Evolutionary conservation across 306 rosid species (phyloP).

Genomic region (Nissolia schottii): DNA sequence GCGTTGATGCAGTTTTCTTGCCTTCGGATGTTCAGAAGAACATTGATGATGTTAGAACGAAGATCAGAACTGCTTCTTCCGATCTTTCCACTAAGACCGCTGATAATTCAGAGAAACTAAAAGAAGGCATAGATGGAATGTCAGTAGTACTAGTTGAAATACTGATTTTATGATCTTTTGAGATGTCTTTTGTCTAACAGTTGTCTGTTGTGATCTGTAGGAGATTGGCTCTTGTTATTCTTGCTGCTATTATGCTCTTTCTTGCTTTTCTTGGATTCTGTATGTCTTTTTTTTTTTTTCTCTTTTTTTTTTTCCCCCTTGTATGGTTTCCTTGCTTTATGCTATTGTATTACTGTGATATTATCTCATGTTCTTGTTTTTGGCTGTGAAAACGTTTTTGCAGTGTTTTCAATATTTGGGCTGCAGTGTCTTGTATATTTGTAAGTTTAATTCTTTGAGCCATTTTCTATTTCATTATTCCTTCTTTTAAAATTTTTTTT

Average conservation of each 20-base stretch:
- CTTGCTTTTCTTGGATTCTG: constrained; percentile 75
- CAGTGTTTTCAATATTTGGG: constrained; percentile 82
- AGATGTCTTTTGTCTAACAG: background rate
- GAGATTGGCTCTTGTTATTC: constrained; percentile 65
- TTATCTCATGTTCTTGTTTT: constrained; percentile 4
- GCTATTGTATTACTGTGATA: background rate
- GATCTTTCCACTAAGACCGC: constrained; percentile 30
- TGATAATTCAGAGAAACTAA: constrained; percentile 32
- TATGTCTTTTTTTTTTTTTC: constrained; percentile 27
- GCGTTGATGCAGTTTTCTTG: constrained; percentile 39
- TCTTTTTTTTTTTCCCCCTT: background rate
- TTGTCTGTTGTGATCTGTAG: constrained; percentile 33
- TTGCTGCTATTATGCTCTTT: constrained; percentile 78
- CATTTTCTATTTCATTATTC: background rate
- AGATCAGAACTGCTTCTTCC: constrained; percentile 29
- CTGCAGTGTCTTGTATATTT: constrained; percentile 68
- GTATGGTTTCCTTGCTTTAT: background rate
- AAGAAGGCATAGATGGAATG: constrained; percentile 33
- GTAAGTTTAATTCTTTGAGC: constrained; percentile 46
- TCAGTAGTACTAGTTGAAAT: constrained; percentile 3
- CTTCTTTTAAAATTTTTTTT: background rate
- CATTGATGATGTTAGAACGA: constrained; percentile 24
- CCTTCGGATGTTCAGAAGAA: constrained; percentile 37
- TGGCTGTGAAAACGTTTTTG: constrained; percentile 13
- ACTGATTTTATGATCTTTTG: background rate